These are phyloP conservation scores for Vaucheria bursata DNA, from an alignment of 352 stramenopile species.

Conservation along the genomic window DNA sequence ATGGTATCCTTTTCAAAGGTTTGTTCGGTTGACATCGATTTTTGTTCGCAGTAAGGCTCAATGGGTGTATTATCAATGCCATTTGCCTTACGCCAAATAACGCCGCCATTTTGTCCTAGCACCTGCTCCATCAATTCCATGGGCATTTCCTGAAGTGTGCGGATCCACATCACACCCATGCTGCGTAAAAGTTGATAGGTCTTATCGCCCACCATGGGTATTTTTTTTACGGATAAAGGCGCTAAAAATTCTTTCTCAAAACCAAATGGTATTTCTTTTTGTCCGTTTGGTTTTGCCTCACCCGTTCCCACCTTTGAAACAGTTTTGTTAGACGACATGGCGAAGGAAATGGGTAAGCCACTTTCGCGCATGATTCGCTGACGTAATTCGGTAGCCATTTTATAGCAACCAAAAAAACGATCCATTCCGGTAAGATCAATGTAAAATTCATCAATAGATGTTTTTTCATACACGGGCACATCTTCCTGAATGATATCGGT, in stretches of 20 bases:
- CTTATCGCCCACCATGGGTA: not conserved
- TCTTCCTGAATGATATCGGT: not conserved
- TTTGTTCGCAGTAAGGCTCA: not conserved
- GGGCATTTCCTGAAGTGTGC: not conserved
- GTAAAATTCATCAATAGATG: not conserved
- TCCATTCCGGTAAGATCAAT: not conserved
- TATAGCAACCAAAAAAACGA: not conserved
- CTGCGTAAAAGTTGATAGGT: not conserved
- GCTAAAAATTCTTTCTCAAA: not conserved
- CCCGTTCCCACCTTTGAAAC: not conserved
- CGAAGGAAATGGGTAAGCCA: not conserved
- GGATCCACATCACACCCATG: not conserved
- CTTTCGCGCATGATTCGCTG: not conserved
- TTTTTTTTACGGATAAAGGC: slow-evolving; percentile 1
- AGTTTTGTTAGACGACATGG: slow-evolving; percentile 1
- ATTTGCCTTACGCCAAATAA: not conserved
- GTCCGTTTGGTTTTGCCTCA: not conserved
- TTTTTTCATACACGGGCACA: slow-evolving; percentile 1
- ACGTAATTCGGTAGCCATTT: not conserved
- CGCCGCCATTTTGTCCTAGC: not conserved
- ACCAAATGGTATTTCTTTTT: not conserved
- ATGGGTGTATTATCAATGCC: slow-evolving; percentile 3
- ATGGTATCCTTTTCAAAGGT: slow-evolving; percentile 6
- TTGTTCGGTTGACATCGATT: not conserved
- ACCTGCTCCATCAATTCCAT: not conserved